Percentiles rank a stretch among this genome's conserved stretches.
Conservation (phyloP, 2,329 filamentous ascomycete species). For the Chaetoscypha palmicola region DNA sequence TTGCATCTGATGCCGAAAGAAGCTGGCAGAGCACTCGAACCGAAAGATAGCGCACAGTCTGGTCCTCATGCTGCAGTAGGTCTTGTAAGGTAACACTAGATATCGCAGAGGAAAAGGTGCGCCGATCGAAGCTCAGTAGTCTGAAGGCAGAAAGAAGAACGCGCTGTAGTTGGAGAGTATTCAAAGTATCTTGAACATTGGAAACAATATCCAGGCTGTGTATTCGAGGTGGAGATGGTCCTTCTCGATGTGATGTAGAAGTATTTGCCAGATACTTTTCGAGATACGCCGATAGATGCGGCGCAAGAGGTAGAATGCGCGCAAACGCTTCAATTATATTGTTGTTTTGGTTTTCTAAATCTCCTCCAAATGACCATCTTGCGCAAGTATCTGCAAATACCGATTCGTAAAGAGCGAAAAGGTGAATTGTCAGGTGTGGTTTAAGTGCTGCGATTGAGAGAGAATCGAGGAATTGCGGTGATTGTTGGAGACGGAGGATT, state of each 20-base stretch:
- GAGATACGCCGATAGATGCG: conserved; percentile 69
- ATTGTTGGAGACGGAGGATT: conserved; percentile 56
- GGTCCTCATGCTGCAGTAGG: conserved; percentile 55
- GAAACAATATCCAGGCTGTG: conserved; percentile 21
- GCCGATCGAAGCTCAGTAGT: conserved; percentile 68
- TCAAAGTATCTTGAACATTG: conserved; percentile 30
- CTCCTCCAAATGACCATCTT: conserved; percentile 56
- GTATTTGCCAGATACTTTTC: conserved; percentile 38
- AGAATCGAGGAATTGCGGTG: conserved; percentile 62
- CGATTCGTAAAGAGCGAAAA: conserved; percentile 69
- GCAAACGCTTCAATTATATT: conserved; percentile 65
- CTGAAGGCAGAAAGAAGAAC: conserved; percentile 67
- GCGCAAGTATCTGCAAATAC: conserved; percentile 78
- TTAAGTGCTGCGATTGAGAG: conserved; percentile 64
- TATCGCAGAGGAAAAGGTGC: conserved; percentile 58
- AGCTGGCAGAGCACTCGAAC: conserved; percentile 74
- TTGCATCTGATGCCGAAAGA: conserved; percentile 71
- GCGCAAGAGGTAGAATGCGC: conserved; percentile 72
- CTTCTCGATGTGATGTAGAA: conserved; percentile 15
- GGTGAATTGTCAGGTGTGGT: conserved; percentile 59
- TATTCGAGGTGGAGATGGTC: no score
- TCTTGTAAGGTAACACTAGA: conserved; percentile 60
- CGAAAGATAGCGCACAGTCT: conserved; percentile 68
- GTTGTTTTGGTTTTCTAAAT: conserved; percentile 15
- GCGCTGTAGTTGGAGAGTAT: conserved; percentile 34